Conservation (phyloP, 2,329 filamentous ascomycete genomes). For the Hypoxylon sp. region DNA sequence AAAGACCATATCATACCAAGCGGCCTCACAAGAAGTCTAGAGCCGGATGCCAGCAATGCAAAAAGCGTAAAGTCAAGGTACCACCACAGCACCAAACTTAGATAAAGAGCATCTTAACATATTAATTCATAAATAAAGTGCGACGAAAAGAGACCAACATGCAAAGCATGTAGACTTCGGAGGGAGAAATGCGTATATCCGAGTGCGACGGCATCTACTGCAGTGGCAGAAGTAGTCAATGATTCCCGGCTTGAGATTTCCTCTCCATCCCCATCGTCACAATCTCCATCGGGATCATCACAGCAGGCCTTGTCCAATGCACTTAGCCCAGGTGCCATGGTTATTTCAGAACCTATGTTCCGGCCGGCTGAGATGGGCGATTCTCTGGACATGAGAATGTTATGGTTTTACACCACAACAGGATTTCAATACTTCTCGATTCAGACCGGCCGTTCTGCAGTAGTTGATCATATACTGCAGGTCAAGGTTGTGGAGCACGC, state of each 20-base stretch:
- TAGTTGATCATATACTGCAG: constrained; percentile 55
- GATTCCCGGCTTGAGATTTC: neutral
- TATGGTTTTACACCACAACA: constrained; percentile 63
- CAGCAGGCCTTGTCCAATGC: too few species aligned
- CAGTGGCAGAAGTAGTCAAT: too few species aligned
- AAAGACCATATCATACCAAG: constrained; percentile 55
- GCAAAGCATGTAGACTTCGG: constrained; percentile 58
- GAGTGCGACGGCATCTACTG: constrained; percentile 26
- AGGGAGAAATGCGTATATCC: constrained; percentile 59
- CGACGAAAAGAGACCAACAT: constrained; percentile 60
- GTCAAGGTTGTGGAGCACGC: constrained; percentile 59
- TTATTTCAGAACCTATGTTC: constrained; percentile 50
- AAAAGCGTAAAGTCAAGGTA: constrained; percentile 60
- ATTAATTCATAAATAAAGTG: constrained; percentile 47
- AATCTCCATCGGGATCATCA: too few species aligned
- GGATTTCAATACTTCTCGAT: constrained; percentile 58
- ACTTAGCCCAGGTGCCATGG: too few species aligned
- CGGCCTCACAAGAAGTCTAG: constrained; percentile 65
- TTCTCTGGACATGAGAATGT: constrained; percentile 58
- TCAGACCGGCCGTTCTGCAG: constrained; percentile 46
- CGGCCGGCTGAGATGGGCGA: constrained; percentile 48
- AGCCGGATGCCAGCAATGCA: constrained; percentile 63
- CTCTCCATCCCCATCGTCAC: too few species aligned
- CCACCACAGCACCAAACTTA: neutral
- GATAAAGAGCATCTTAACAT: too few species aligned